Conservation (phyloP, 2,329 filamentous ascomycete genomes). For the Scedosporium minutisporum region DNA sequence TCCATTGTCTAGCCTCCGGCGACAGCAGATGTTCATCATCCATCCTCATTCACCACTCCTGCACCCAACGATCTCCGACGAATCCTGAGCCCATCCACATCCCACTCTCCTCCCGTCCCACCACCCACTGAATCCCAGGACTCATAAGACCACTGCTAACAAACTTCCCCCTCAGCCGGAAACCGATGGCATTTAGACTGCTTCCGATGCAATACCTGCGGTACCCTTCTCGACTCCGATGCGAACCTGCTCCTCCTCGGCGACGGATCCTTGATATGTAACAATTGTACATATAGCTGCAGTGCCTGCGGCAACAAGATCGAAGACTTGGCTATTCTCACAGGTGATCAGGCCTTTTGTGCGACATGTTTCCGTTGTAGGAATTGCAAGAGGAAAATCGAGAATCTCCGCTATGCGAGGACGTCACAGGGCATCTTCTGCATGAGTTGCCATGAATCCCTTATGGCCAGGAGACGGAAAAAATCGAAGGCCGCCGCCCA, state of each 20-base stretch:
- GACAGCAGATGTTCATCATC: background rate
- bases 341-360: conserved; percentile 95
- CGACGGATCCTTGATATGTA: conserved; percentile 96
- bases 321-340: conserved; percentile 93
- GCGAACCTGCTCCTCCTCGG: conserved; percentile 94
- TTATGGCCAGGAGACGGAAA: conserved; percentile 89
- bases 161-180: conserved; percentile 50
- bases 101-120: background rate
- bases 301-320: conserved; percentile 96
- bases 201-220: conserved; percentile 94
- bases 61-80: conserved; percentile 5
- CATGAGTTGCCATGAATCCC: conserved; percentile 95
- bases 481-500: conserved; percentile 62
- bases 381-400: conserved; percentile 98
- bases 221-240: conserved; percentile 92
- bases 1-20: conserved; percentile 16
- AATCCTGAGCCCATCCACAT: background rate
- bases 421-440: conserved; percentile 98
- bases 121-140: background rate
- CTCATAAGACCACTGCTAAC: conserved; percentile 10
- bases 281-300: conserved; percentile 98
- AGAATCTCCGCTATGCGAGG: conserved; percentile 93
- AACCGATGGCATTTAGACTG: conserved; percentile 99
- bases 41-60: background rate
- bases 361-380: conserved; percentile 93